Base-by-base conservation (phyloP, 176 grass and related monocot genomes). In the Panicum miliaceum region DNA sequence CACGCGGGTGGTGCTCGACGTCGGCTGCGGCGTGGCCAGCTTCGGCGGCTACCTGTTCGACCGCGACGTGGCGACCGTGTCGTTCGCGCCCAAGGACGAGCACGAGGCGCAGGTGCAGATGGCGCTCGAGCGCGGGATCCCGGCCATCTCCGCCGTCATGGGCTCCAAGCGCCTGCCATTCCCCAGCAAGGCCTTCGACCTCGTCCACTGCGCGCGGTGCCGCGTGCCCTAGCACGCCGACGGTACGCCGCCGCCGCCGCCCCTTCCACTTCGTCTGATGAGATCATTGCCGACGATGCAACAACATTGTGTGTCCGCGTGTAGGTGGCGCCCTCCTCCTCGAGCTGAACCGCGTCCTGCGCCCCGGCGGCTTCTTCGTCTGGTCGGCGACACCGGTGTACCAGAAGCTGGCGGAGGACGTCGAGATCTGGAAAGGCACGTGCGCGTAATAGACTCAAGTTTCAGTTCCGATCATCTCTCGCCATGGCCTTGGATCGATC, bases 361-460 rank as follows among this genome's bases (percentile, higher is more conserved):
- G 96, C 29, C 96, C 91, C 45, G 96, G 96, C 56, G 96, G 93
- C 4, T 92, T 87, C 69, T 98, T 98, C 85, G 91, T 98, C 64
- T 98, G 96, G 96, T 98, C 96, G 11, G 96, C 91, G 10, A 98
- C 96, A 13, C 96, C 96, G 14, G 96, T 98, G 36, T 98, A 98
- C 85, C 96, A 98, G 84, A 98, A 98, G 66, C 89, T 98, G 7
- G 75, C 89, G 36, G 96, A 95, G 41, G 96, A 98, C 85, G 88
- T 87, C 9, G 85, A 94, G 73, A 95, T 98, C 66, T 98, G 96
- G 96, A 92, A 89, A 75, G 94, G 94, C 91, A 41, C 14, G 65
- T 32, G 29, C 29, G 29, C 29, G 29, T 32, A 20, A 32, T 32
- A 69, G 20, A 35, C 48, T 20, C 1, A 15, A 40, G 0, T 32